Percentiles rank a stretch among this genome's conserved stretches.
These are phyloP conservation scores for Collybia sordida DNA, from an alignment of 768 basidiomycete genomes.

Conservation along the genomic window DNA sequence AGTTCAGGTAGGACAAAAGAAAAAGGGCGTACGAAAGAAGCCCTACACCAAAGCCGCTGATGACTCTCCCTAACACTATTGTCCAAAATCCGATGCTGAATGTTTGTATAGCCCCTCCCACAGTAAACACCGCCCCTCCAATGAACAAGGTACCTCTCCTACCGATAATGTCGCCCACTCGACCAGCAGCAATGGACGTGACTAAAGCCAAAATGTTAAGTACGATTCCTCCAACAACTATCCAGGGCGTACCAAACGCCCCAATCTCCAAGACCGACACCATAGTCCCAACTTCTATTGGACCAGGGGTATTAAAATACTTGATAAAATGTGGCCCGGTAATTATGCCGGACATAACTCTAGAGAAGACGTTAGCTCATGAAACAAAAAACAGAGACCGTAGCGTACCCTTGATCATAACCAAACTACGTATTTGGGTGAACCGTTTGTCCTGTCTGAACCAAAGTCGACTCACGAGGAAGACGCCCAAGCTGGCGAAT, in stretches of 20 bases:
- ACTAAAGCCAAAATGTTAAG: constrained; percentile 40
- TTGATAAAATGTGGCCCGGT: constrained; percentile 77
- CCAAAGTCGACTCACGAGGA: constrained; percentile 53
- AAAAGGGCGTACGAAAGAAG: constrained; percentile 65
- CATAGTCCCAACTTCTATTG: constrained; percentile 78
- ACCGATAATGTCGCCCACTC: constrained; percentile 85
- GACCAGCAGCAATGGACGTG: constrained; percentile 88
- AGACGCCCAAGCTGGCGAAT: constrained; percentile 77
- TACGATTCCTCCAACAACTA: neutral
- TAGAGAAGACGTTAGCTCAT: constrained; percentile 21
- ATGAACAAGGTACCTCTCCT: constrained; percentile 80
- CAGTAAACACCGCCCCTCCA: constrained; percentile 80
- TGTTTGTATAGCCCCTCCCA: constrained; percentile 87
- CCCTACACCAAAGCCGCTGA: constrained; percentile 90
- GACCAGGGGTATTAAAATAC: constrained; percentile 71
- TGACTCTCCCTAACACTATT: constrained; percentile 82
- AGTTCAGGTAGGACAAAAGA: neutral
- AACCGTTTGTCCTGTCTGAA: constrained; percentile 9
- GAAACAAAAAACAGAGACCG: neutral
- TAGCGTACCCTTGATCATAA: constrained; percentile 72
- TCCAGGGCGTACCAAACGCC: constrained; percentile 60
- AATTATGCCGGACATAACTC: constrained; percentile 85
- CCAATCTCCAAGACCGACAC: constrained; percentile 89
- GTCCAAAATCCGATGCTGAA: constrained; percentile 73
- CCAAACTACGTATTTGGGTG: constrained; percentile 49